Evolutionary conservation across 345 rosid species (phyloP).

Genomic region (Eucalyptus caleyi): DNA sequence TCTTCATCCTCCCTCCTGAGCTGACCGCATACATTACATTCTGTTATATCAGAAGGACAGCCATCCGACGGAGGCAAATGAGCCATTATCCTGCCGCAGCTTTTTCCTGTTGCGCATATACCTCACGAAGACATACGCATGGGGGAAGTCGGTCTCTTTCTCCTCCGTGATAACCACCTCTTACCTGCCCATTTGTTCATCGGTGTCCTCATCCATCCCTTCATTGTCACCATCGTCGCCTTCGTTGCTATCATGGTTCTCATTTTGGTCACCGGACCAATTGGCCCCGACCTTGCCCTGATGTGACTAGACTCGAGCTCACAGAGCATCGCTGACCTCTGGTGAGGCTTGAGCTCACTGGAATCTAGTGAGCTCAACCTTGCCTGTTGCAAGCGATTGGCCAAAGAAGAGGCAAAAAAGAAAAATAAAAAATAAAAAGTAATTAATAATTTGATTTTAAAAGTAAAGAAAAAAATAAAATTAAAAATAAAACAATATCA

Average conservation of each 20-base stretch:
- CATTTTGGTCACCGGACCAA: constrained; percentile 61
- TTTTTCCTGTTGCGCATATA: constrained; percentile 53
- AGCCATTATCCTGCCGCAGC: constrained; percentile 66
- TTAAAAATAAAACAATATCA: too few relatives aligned
- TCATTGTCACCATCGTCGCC: constrained; percentile 11
- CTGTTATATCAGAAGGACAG: constrained; percentile 3
- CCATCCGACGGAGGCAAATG: constrained; percentile 35
- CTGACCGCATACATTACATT: constrained; percentile 55
- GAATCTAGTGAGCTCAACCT: too few relatives aligned
- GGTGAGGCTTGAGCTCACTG: too few relatives aligned
- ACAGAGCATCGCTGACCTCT: too few relatives aligned
- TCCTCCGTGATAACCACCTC: too few relatives aligned
- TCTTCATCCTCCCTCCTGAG: constrained; percentile 31
- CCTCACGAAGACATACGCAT: constrained; percentile 63
- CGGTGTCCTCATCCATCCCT: constrained; percentile 24
- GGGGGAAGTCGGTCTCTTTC: constrained; percentile 41
- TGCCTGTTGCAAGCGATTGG: too few relatives aligned
- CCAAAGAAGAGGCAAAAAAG: too few relatives aligned
- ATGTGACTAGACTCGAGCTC: neutral
- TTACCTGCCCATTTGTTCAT: constrained; percentile 2
- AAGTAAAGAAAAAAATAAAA: too few relatives aligned
- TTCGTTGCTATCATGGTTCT: constrained; percentile 5
- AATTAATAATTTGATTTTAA: too few relatives aligned
- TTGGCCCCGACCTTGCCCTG: constrained; percentile 68
- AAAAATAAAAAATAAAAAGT: too few relatives aligned